phyloP scores from a whole-genome alignment of 2,329 filamentous ascomycete genomes.

The Monosporascus sp. region DNA sequence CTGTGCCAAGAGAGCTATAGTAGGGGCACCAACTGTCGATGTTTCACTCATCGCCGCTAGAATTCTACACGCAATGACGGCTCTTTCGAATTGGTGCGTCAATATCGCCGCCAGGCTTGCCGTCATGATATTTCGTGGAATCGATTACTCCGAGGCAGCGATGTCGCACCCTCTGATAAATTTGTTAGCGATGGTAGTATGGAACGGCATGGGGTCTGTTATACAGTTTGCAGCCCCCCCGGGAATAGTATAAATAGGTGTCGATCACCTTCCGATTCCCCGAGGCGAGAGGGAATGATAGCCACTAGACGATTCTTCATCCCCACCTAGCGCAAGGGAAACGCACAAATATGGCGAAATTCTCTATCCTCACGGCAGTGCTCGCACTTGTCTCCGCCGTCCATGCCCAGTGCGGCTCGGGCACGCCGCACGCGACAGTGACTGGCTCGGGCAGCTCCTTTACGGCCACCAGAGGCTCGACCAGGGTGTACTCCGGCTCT shows the following conservation, averaged over 20 bases:
- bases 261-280: not conserved
- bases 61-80: too few species aligned
- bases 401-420: conserved; percentile 24
- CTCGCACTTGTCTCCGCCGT: conserved; percentile 35
- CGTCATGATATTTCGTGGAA: not conserved
- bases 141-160: not conserved
- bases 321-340: not conserved
- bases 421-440: conserved; percentile 17
- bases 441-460: conserved; percentile 16
- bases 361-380: conserved; percentile 29
- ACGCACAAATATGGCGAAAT: conserved; percentile 12
- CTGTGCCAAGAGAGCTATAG: not conserved
- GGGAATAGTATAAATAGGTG: not conserved
- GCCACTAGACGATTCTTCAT: not conserved
- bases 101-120: not conserved
- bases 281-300: not conserved
- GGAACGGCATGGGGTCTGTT: not conserved
- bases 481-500: conserved; percentile 43
- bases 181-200: not conserved
- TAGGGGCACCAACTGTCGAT: not conserved
- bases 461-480: conserved; percentile 29
- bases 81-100: not conserved
- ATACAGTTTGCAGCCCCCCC: not conserved
- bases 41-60: not conserved
- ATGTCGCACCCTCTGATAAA: not conserved